Base-by-base conservation (phyloP, 352 stramenopile genomes). In the Globisporangium spinosum region DNA sequence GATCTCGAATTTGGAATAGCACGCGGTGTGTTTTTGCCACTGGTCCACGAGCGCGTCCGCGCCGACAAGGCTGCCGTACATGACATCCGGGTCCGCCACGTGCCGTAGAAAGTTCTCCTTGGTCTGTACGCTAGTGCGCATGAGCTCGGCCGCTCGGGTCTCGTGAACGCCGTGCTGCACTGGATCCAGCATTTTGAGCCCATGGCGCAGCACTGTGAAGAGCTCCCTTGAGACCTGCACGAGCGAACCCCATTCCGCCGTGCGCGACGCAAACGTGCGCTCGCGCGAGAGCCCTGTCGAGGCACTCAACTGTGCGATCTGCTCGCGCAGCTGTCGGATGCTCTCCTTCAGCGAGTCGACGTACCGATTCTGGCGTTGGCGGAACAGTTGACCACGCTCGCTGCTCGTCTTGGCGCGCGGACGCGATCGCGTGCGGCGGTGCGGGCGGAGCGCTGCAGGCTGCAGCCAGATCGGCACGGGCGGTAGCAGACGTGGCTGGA, bases 391-490 rank as follows among this genome's bases (percentile, higher is more conserved):
- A 1, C 59, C 59, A 8, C 59, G 59, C 59, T 65, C 59, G 22
- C 40, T 65, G 40, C 38, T 65, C 8, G 40, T 57, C 47, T 65
- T 65, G 15, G 57, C 57, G 34, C 57, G 57, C 20, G 57, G 34
- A 5, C 57, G 32, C 20, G 49, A 29, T 7, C 49, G 49, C 7
- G 49, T 55, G 23, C 10, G 49, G 20, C n/a, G 49, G 3, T 17
- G 23, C 7, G n/a, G 49, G 2, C 49, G 49, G 9, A 55, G n/a
- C 5, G n/a, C 49, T 23, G 49, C 2, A 7, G 49, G n/a, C 49
- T 55, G 49, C 20, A 27, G 20, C 49, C 49, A 55, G 49, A 55
- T 55, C 49, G 49, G 49, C n/a, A 55, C 23, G 9, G 49, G n/a
- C n/a, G 49, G 49, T n/a, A 55, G 49, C 20, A 55, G 20, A 47